Evolutionary conservation across 2,329 filamentous ascomycete species (phyloP).

Genomic region (Sporothrix pallida): DNA sequence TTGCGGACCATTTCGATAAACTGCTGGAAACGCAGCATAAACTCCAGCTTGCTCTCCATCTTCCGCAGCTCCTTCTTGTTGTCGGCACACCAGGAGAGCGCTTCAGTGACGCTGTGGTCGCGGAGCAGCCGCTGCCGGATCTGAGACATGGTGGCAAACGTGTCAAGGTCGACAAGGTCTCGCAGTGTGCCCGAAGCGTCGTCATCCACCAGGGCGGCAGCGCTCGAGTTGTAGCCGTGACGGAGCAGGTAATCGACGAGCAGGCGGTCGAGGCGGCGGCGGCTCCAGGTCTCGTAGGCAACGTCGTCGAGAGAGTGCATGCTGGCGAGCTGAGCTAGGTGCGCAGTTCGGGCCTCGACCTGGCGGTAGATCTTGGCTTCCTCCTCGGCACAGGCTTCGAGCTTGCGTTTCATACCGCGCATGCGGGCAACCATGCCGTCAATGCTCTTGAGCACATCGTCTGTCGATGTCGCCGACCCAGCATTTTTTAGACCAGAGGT

Average conservation of each 20-base stretch:
- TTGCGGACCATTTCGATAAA: slow-evolving; percentile 88
- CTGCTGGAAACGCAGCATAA: slow-evolving; percentile 90
- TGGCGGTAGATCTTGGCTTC: slow-evolving; percentile 78
- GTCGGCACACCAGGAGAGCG: slow-evolving; percentile 87
- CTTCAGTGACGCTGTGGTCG: slow-evolving; percentile 74
- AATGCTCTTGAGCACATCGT: slow-evolving; percentile 77
- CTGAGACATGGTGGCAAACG: slow-evolving; percentile 80
- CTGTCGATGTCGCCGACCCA: slow-evolving; percentile 62
- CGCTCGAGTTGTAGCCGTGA: slow-evolving; percentile 80
- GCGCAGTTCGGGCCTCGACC: slow-evolving; percentile 75
- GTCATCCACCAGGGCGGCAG: slow-evolving; percentile 68
- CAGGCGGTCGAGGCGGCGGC: slow-evolving; percentile 78
- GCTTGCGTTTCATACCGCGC: slow-evolving; percentile 86
- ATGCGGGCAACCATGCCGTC: slow-evolving; percentile 86
- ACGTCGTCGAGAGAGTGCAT: slow-evolving; percentile 87
- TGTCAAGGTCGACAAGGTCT: slow-evolving; percentile 85
- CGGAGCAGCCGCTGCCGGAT: slow-evolving; percentile 73
- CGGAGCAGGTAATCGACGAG: slow-evolving; percentile 92
- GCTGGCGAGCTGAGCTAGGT: slow-evolving; percentile 79
- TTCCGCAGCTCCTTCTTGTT: slow-evolving; percentile 93
- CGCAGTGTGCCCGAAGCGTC: slow-evolving; percentile 57
- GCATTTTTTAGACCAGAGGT: slow-evolving; percentile 67
- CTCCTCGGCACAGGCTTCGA: slow-evolving; percentile 76
- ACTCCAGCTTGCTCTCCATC: slow-evolving; percentile 87
- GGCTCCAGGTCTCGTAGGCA: slow-evolving; percentile 90